Evolutionary conservation across 2,329 filamentous ascomycete species (phyloP).

Genomic region (Penicillium sp.): DNA sequence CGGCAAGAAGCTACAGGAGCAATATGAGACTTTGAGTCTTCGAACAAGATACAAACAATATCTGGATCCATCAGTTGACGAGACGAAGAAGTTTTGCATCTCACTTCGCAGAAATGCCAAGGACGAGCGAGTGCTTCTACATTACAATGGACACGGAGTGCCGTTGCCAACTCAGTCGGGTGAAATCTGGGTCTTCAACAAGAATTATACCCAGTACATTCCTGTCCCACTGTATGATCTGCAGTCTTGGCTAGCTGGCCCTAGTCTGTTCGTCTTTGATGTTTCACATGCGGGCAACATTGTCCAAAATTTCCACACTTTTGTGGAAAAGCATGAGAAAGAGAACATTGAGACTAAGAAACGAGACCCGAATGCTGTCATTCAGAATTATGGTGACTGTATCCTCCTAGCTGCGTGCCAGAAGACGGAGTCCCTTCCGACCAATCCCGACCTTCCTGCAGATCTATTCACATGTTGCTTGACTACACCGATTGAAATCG

Average conservation of each 20-base stretch:
- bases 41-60: conserved; percentile 98
- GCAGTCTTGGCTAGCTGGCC: conserved; percentile 91
- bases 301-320: conserved; percentile 88
- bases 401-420: conserved; percentile 92
- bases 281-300: conserved; percentile 97
- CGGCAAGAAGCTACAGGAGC: conserved; percentile 89
- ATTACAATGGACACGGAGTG: conserved; percentile 98
- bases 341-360: conserved; percentile 76
- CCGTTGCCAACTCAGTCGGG: conserved; percentile 92
- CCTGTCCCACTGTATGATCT: conserved; percentile 93
- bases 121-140: conserved; percentile 92
- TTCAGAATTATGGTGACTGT: conserved; percentile 71
- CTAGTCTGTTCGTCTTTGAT: conserved; percentile 96
- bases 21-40: conserved; percentile 93
- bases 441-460: conserved; percentile 87
- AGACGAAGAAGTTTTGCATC: conserved; percentile 94
- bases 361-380: conserved; percentile 67
- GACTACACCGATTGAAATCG: conserved; percentile 97
- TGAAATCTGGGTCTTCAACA: conserved; percentile 99
- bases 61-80: conserved; percentile 91
- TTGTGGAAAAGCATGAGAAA: conserved; percentile 89
- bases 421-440: conserved; percentile 87
- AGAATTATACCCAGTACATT: conserved; percentile 98
- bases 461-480: conserved; percentile 95
- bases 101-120: conserved; percentile 89